Conservation (phyloP, 345 rosid genomes). For the Lagerstroemia speciosa region DNA sequence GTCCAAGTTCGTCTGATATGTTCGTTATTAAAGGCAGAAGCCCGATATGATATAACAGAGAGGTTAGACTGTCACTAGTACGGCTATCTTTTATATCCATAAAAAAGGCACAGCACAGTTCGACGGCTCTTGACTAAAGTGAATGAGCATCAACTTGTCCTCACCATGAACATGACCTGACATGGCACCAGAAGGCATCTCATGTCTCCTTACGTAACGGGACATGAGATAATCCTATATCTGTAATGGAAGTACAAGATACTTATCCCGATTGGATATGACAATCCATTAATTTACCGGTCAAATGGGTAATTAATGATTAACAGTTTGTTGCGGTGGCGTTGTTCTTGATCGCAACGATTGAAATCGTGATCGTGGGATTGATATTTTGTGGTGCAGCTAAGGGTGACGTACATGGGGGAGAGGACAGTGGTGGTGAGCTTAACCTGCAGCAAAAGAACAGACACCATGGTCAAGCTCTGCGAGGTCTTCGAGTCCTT, state of each 20-base stretch:
- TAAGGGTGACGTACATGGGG: conserved; percentile 61
- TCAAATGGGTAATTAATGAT: not conserved
- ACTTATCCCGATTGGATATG: too few species aligned
- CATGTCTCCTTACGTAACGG: too few species aligned
- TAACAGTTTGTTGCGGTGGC: too few species aligned
- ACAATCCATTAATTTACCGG: not conserved
- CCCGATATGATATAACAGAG: too few species aligned
- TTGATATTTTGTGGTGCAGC: conserved; percentile 32
- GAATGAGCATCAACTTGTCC: not conserved
- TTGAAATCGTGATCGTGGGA: too few species aligned
- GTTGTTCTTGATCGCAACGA: not conserved
- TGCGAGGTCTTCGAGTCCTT: conserved; percentile 78
- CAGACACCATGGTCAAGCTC: conserved; percentile 81
- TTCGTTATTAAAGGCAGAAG: too few species aligned
- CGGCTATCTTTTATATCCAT: too few species aligned
- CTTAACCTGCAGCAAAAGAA: conserved; percentile 64
- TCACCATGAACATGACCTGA: not conserved
- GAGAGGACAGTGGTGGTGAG: conserved; percentile 68
- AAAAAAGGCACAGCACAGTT: not conserved
- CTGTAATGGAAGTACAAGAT: too few species aligned
- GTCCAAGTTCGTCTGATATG: too few species aligned
- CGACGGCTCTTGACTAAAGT: not conserved
- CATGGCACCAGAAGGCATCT: not conserved
- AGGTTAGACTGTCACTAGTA: too few species aligned
- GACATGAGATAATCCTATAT: too few species aligned